phyloP scores from a whole-genome alignment of 371 early-diverging fungal species.

The Mortierella sp. region DNA sequence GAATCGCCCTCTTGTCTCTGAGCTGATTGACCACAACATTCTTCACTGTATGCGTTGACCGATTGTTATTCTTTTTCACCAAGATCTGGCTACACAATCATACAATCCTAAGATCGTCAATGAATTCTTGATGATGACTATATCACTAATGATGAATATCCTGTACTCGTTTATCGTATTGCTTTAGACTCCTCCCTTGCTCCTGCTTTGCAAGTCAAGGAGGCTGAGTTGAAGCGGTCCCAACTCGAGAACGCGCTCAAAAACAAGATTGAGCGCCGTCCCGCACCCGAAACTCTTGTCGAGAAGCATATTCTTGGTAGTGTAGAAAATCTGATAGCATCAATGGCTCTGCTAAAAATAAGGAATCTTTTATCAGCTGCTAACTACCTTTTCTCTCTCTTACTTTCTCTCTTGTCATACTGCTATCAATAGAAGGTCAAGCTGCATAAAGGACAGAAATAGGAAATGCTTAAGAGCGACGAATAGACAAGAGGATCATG shows the following conservation, averaged over 20 bases:
- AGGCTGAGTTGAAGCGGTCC: slow-evolving; percentile 64
- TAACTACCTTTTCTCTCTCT: background rate
- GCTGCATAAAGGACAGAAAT: slow-evolving; percentile 15
- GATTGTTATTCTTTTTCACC: background rate
- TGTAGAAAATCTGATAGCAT: background rate
- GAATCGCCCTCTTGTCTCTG: slow-evolving; percentile 75
- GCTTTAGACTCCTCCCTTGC: slow-evolving; percentile 62
- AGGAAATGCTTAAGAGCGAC: background rate
- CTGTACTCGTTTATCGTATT: background rate
- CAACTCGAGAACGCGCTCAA: slow-evolving; percentile 73
- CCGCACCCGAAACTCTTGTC: slow-evolving; percentile 67
- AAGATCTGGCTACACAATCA: too few relatives aligned
- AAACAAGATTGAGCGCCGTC: slow-evolving; percentile 74
- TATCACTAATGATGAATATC: background rate
- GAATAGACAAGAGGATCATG: background rate
- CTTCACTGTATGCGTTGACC: slow-evolving; percentile 60
- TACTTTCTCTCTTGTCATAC: background rate
- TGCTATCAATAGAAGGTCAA: slow-evolving; percentile 19
- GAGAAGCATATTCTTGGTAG: slow-evolving; percentile 71
- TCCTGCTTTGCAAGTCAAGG: slow-evolving; percentile 66
- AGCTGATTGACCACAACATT: slow-evolving; percentile 81
- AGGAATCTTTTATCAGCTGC: too few relatives aligned
- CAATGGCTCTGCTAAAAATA: background rate
- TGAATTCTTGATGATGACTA: background rate
- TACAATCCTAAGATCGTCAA: background rate